Conservation (phyloP, 108 stramenopile genomes). For the Pseudonitzschia delicatissima region DNA sequence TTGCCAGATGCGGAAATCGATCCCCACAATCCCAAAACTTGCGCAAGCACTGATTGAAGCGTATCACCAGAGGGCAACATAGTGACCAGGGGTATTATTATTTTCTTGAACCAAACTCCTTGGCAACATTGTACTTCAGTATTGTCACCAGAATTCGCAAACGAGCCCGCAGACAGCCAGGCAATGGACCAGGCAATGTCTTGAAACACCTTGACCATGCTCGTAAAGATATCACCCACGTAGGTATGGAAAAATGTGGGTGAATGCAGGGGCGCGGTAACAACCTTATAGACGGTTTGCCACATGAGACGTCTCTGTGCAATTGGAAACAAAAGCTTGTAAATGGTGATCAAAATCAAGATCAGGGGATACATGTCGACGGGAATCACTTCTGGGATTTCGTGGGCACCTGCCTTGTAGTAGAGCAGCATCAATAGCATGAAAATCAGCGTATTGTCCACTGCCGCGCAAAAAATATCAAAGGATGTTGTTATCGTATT, state of each 20-base stretch:
- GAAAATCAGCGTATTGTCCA: conserved; percentile 81
- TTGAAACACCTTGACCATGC: conserved; percentile 92
- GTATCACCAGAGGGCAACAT: conserved; percentile 80
- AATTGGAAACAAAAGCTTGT: conserved; percentile 72
- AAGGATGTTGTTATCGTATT: conserved; percentile 64
- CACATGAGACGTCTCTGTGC: conserved; percentile 69
- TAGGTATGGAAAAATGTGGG: conserved; percentile 85
- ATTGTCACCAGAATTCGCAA: conserved; percentile 35
- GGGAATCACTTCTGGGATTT: conserved; percentile 68
- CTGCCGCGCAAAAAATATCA: conserved; percentile 78
- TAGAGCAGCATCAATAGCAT: conserved; percentile 57
- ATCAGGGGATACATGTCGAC: conserved; percentile 74
- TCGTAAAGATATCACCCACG: conserved; percentile 83
- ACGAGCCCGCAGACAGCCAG: conserved; percentile 73
- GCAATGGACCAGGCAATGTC: conserved; percentile 85
- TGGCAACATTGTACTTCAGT: conserved; percentile 40
- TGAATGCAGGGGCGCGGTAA: conserved; percentile 69
- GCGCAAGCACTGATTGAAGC: conserved; percentile 91
- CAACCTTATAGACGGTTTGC: conserved; percentile 61
- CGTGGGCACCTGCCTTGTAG: conserved; percentile 50
- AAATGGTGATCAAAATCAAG: conserved; percentile 69
- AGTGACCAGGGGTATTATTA: conserved; percentile 78
- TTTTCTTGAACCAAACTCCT: conserved; percentile 61
- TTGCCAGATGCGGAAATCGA: conserved; percentile 81
- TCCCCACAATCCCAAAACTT: conserved; percentile 75